Evolutionary conservation across 2,329 filamentous ascomycete genomes (phyloP).

Genomic region (Alternaria arborescens): DNA sequence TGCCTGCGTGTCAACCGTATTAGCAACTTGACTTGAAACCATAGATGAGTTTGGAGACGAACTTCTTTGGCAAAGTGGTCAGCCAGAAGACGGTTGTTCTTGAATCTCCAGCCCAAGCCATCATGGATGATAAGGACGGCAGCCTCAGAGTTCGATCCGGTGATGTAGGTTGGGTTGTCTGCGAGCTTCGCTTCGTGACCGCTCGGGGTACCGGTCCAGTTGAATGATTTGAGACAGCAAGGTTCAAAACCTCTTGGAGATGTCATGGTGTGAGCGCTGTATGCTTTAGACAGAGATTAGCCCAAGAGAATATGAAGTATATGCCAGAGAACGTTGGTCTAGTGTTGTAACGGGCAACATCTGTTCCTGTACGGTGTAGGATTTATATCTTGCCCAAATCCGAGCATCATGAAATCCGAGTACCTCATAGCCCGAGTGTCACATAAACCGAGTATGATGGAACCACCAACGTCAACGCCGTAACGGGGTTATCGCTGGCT

Average conservation of each 20-base stretch:
- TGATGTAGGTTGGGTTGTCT: conserved; percentile 49
- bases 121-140: conserved; percentile 51
- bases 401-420: not conserved
- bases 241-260: conserved; percentile 12
- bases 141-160: conserved; percentile 48
- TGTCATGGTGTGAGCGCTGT: not conserved
- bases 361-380: too few species aligned
- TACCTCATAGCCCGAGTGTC: not conserved
- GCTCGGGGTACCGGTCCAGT: conserved; percentile 47
- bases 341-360: too few species aligned
- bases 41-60: not conserved
- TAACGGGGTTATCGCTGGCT: not conserved
- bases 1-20: not conserved
- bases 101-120: conserved; percentile 57
- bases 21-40: not conserved
- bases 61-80: conserved; percentile 53
- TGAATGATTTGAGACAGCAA: conserved; percentile 44
- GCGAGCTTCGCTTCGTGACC: conserved; percentile 45
- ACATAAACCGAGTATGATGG: not conserved
- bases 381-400: not conserved
- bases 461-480: not conserved
- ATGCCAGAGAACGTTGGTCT: not conserved
- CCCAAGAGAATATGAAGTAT: not conserved
- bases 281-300: not conserved
- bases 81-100: conserved; percentile 55